phyloP scores from a whole-genome alignment of 768 basidiomycete genomes.

The Naganishia antarctica region DNA sequence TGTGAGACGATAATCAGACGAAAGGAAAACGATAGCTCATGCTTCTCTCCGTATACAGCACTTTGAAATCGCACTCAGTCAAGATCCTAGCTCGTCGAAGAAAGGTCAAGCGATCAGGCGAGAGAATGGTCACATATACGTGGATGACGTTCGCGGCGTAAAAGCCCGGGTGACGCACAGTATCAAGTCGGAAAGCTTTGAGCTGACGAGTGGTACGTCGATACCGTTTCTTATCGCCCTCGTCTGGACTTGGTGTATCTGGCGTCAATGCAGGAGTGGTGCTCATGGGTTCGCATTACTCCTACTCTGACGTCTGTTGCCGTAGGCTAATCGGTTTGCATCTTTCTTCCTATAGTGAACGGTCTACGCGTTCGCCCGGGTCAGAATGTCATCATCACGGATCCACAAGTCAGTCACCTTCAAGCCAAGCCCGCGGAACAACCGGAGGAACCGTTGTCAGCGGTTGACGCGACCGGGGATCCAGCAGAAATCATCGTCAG shows the following conservation, averaged over 20 bases:
- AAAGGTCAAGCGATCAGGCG: conserved; percentile 65
- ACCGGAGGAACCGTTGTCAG: conserved; percentile 56
- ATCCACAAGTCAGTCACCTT: conserved; percentile 52
- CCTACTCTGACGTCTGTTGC: neutral
- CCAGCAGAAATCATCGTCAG: conserved; percentile 9
- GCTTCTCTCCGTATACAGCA: conserved; percentile 53
- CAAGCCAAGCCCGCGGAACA: conserved; percentile 51
- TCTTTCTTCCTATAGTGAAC: conserved; percentile 61
- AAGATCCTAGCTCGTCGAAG: conserved; percentile 57
- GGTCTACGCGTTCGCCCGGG: conserved; percentile 62
- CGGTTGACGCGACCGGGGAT: conserved; percentile 52
- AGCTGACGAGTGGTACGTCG: conserved; percentile 70
- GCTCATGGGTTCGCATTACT: conserved; percentile 1
- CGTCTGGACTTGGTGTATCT: conserved; percentile 3
- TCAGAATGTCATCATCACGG: conserved; percentile 77
- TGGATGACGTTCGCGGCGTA: conserved; percentile 73
- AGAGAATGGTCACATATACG: conserved; percentile 62
- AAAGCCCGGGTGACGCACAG: conserved; percentile 71
- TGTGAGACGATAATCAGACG: conserved; percentile 52
- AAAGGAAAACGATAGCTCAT: conserved; percentile 28
- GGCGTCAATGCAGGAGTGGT: conserved; percentile 1
- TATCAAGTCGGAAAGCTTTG: conserved; percentile 77
- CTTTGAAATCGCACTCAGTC: conserved; percentile 74
- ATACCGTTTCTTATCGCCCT: conserved; percentile 25
- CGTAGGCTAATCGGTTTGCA: conserved; percentile 49